These are phyloP conservation scores for Cladosporium sp. DNA, from an alignment of 2,329 filamentous ascomycete genomes.

Conservation along the genomic window DNA sequence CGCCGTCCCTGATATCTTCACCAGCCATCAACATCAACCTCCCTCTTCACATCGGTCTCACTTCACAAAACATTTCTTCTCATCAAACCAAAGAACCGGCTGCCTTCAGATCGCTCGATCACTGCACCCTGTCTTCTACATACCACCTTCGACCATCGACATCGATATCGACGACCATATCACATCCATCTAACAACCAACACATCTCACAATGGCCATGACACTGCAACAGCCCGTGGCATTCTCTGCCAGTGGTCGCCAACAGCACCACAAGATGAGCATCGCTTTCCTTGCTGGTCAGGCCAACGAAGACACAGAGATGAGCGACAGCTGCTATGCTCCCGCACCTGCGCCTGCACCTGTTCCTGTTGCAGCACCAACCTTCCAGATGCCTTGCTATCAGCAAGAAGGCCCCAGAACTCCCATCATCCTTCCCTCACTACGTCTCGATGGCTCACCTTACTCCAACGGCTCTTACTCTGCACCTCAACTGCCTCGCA, in stretches of 20 bases:
- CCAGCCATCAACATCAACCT: slow-evolving; percentile 19
- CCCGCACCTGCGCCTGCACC: slow-evolving; percentile 12
- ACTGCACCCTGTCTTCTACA: slow-evolving; percentile 6
- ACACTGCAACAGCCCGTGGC: slow-evolving; percentile 17
- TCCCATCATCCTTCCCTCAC: slow-evolving; percentile 17
- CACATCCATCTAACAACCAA: background rate
- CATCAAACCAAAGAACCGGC: slow-evolving; percentile 19
- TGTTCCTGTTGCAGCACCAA: background rate
- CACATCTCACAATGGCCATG: slow-evolving; percentile 16
- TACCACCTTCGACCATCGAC: background rate
- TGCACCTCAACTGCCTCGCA: slow-evolving; percentile 17
- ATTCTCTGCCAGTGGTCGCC: slow-evolving; percentile 11
- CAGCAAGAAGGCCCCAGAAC: slow-evolving; percentile 14
- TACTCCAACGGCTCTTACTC: slow-evolving; percentile 16
- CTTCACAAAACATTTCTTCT: slow-evolving; percentile 19
- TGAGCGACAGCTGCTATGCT: slow-evolving; percentile 16
- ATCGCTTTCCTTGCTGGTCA: slow-evolving; percentile 15
- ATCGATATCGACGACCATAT: slow-evolving; percentile 1
- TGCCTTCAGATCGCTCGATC: slow-evolving; percentile 22
- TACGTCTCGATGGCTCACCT: slow-evolving; percentile 18
- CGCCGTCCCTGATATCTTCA: slow-evolving; percentile 20
- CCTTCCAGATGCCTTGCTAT: slow-evolving; percentile 20
- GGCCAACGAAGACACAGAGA: slow-evolving; percentile 16
- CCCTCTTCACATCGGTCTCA: slow-evolving; percentile 22
- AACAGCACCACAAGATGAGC: slow-evolving; percentile 21